Percentiles rank a stretch among this genome's conserved stretches.
Evolutionary conservation across 352 stramenopile genomes (phyloP).

Genomic region (Nothophytophthora sp.): DNA sequence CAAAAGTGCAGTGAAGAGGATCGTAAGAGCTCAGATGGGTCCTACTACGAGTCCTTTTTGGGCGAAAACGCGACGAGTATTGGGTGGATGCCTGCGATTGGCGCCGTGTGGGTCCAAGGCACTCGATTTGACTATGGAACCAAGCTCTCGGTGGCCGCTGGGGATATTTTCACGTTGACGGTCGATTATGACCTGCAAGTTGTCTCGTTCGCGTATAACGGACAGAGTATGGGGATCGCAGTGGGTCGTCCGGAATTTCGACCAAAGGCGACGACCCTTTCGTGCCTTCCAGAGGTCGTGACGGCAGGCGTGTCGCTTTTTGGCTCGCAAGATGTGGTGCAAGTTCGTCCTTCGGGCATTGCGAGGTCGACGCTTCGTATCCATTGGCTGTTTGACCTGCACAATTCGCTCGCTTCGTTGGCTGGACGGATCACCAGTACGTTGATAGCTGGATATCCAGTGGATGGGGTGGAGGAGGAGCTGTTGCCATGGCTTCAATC

Average conservation of each 20-base stretch:
- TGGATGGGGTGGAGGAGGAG: conserved; percentile 82
- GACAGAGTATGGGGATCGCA: conserved; percentile 52
- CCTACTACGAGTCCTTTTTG: conserved; percentile 47
- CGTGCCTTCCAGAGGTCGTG: conserved; percentile 37
- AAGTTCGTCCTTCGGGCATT: conserved; percentile 71
- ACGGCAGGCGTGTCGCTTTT: conserved; percentile 71
- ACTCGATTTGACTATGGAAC: conserved; percentile 51
- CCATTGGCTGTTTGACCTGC: conserved; percentile 85
- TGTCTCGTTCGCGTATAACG: conserved; percentile 77
- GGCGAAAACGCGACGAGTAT: conserved; percentile 53
- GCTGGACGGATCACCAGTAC: conserved; percentile 67
- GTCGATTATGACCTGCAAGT: conserved; percentile 80
- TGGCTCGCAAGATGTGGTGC: conserved; percentile 67
- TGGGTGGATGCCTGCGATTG: conserved; percentile 86
- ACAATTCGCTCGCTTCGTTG: conserved; percentile 74
- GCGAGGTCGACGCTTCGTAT: conserved; percentile 74
- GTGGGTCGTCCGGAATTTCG: conserved; percentile 44
- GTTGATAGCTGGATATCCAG: conserved; percentile 72
- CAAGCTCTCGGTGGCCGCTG: conserved; percentile 40
- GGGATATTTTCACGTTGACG: conserved; percentile 74
- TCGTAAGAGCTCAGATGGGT: conserved; percentile 2
- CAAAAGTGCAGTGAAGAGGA: conserved; percentile 7
- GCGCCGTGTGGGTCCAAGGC: conserved; percentile 71
- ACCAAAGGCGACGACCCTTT: conserved; percentile 29
- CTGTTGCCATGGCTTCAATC: conserved; percentile 85